These are phyloP conservation scores for Fusarium staphyleae DNA, from an alignment of 2,329 filamentous ascomycete species.

Conservation along the genomic window DNA sequence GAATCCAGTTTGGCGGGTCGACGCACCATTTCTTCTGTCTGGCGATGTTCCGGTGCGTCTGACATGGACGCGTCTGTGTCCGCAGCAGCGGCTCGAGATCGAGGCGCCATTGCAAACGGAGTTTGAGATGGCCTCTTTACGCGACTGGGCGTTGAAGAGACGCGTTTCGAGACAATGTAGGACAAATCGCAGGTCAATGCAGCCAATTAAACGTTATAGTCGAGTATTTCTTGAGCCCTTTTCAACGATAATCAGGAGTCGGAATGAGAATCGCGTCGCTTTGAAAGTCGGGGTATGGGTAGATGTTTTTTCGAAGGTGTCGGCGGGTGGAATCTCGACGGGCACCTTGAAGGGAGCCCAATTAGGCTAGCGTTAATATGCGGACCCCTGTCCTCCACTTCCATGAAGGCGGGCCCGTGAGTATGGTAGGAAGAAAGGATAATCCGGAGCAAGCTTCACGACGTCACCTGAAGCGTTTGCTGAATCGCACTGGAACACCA, in stretches of 20 bases:
- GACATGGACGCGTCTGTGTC: conserved; percentile 70
- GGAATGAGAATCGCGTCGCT: conserved; percentile 17
- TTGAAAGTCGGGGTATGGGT: conserved; percentile 26
- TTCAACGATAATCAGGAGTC: conserved; percentile 11
- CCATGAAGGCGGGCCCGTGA: conserved; percentile 31
- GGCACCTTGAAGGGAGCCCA: conserved; percentile 45
- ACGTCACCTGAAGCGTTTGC: conserved; percentile 33
- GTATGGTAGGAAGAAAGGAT: conserved; percentile 38
- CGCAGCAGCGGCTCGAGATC: conserved; percentile 59
- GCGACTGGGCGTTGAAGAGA: conserved; percentile 56
- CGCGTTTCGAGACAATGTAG: conserved; percentile 50
- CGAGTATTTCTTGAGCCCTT: conserved; percentile 1
- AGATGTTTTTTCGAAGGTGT: conserved; percentile 47
- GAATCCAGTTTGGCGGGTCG: background rate
- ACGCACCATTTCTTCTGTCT: conserved; percentile 59
- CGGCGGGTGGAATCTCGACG: conserved; percentile 46
- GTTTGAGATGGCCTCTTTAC: conserved; percentile 54
- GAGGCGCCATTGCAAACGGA: conserved; percentile 59
- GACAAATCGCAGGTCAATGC: conserved; percentile 18
- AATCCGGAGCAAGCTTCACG: conserved; percentile 33
- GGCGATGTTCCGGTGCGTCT: conserved; percentile 60
- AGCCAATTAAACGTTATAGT: background rate
- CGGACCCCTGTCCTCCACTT: conserved; percentile 32
- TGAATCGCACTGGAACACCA: background rate
- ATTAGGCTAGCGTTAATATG: conserved; percentile 45